A percentile compares a stretch with the other conserved stretches of the same genome.
Conservation (phyloP, 2,329 filamentous ascomycete genomes). For the Mycosphaerella arachidis region DNA sequence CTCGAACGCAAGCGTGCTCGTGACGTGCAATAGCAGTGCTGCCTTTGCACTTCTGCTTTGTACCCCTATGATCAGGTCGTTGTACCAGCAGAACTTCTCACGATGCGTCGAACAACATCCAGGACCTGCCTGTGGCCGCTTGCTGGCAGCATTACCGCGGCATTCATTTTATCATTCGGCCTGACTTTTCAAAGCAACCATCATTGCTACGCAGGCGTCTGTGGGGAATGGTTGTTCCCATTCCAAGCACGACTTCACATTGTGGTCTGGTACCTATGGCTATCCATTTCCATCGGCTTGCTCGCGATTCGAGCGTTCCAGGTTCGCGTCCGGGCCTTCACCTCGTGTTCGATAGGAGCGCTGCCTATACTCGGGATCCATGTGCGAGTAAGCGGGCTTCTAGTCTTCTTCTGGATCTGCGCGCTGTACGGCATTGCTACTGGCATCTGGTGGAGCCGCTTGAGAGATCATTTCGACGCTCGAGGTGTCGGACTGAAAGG, state of each 20-base stretch:
- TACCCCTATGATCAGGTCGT: not conserved
- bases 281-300: slow-evolving; percentile 10
- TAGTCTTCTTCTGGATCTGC: slow-evolving; percentile 10
- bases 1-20: not conserved
- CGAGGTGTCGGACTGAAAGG: slow-evolving; percentile 7
- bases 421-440: slow-evolving; percentile 9
- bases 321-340: slow-evolving; percentile 1
- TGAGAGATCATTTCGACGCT: slow-evolving; percentile 9
- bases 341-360: not conserved
- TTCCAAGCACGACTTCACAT: slow-evolving; percentile 16
- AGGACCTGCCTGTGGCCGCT: slow-evolving; percentile 14
- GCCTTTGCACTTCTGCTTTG: not conserved
- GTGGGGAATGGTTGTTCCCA: slow-evolving; percentile 12
- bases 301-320: slow-evolving; percentile 11
- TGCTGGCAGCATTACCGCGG: slow-evolving; percentile 3
- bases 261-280: slow-evolving; percentile 15
- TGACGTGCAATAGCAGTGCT: not conserved
- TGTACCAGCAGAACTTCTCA: not conserved
- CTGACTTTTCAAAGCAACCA: slow-evolving; percentile 12
- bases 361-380: slow-evolving; percentile 5
- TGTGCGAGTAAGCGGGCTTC: slow-evolving; percentile 7
- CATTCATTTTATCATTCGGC: slow-evolving; percentile 14
- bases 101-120: slow-evolving; percentile 12
- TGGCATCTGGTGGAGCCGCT: slow-evolving; percentile 14
- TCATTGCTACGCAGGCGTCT: slow-evolving; percentile 15